These are phyloP conservation scores for Colletotrichum eleusines DNA, from an alignment of 2,329 filamentous ascomycete genomes.

Conservation along the genomic window DNA sequence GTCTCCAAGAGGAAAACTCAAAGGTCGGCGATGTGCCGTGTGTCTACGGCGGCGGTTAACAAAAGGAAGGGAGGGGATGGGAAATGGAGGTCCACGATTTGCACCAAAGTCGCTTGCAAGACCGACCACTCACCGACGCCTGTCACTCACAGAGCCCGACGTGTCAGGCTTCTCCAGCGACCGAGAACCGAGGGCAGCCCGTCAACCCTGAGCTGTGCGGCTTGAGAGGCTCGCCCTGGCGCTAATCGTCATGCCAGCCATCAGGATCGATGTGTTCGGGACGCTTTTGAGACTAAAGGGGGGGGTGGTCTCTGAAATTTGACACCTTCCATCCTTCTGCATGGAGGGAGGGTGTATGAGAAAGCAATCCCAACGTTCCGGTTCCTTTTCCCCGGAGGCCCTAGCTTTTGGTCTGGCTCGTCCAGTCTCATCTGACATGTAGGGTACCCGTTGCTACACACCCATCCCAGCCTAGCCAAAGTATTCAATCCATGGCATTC, in stretches of 20 bases:
- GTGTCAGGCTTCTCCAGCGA: not conserved
- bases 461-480: not conserved
- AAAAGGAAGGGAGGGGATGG: not conserved
- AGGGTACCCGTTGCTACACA: not conserved
- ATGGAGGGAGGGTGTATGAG: not conserved
- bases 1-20: not conserved
- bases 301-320: not conserved
- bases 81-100: not conserved
- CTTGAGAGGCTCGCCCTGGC: slow-evolving; percentile 14
- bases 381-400: not conserved
- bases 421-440: not conserved
- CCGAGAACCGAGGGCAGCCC: not conserved
- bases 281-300: not conserved
- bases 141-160: not conserved
- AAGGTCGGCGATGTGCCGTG: not conserved
- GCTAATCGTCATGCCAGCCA: slow-evolving; percentile 7
- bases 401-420: not conserved
- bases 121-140: not conserved
- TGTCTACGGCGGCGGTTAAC: not conserved
- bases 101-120: not conserved
- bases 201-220: slow-evolving; percentile 10
- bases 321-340: not conserved
- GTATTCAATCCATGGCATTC: not conserved
- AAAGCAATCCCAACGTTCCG: not conserved
- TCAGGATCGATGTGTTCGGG: not conserved